phyloP scores from a whole-genome alignment of 169 alveolate genomes.

The Plasmodium ovale region DNA sequence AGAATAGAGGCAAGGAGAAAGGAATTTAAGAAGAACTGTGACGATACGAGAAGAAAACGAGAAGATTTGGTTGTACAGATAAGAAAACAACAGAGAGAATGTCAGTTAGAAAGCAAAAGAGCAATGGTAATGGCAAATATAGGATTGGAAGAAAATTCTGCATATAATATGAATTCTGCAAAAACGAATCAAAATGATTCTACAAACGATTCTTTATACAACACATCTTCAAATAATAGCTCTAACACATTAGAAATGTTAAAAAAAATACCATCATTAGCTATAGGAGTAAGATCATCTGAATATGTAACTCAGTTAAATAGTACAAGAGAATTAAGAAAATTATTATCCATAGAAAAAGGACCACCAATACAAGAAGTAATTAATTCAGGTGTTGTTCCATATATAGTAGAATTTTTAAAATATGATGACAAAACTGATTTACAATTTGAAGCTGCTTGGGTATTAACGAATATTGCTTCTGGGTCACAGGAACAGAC shows the following conservation, averaged over 20 bases:
- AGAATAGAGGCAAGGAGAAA: conserved; percentile 78
- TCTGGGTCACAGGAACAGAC: conserved; percentile 97
- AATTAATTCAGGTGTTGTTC: conserved; percentile 96
- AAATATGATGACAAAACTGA: conserved; percentile 91
- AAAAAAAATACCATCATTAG: conserved; percentile 81
- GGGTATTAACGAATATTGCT: conserved; percentile 97
- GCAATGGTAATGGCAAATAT: conserved; percentile 75
- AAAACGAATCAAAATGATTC: conserved; percentile 77
- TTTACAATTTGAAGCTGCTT: conserved; percentile 97
- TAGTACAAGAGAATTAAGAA: conserved; percentile 93
- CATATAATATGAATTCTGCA: conserved; percentile 52
- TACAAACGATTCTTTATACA: conserved; percentile 56
- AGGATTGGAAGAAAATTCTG: conserved; percentile 62
- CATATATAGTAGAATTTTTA: conserved; percentile 92
- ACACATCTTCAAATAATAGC: conserved; percentile 72
- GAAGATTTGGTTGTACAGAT: conserved; percentile 93
- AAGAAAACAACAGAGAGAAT: conserved; percentile 92
- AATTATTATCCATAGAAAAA: conserved; percentile 92
- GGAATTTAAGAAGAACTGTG: conserved; percentile 90
- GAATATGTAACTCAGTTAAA: conserved; percentile 87
- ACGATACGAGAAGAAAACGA: conserved; percentile 92
- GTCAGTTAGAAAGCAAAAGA: conserved; percentile 89
- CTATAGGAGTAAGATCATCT: conserved; percentile 84
- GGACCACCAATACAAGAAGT: conserved; percentile 96
- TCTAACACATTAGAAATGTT: conserved; percentile 79